Conservation (phyloP, 208 protist species). For the Leishmania turanica region DNA sequence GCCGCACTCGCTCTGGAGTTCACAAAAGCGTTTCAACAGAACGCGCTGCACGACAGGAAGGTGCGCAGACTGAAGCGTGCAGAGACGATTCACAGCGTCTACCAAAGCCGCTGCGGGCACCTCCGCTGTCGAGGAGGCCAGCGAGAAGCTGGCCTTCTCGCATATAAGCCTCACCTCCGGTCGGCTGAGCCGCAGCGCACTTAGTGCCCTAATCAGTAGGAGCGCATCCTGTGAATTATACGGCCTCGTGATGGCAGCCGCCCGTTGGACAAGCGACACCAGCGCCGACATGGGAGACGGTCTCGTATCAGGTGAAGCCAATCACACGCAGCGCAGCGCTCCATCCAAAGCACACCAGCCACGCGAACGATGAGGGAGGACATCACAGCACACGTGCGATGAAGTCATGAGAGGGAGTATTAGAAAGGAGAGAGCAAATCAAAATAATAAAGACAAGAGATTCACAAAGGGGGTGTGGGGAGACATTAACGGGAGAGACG, state of each 20-base stretch:
- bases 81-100: slow-evolving; percentile 52
- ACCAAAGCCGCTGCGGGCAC: slow-evolving; percentile 39
- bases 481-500: background rate
- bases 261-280: slow-evolving; percentile 41
- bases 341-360: background rate
- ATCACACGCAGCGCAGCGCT: background rate
- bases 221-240: slow-evolving; percentile 68
- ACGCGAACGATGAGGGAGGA: background rate
- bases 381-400: background rate
- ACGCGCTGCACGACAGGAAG: slow-evolving; percentile 50
- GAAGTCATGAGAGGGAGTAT: background rate
- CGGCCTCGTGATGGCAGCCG: slow-evolving; percentile 36
- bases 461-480: too few relatives aligned
- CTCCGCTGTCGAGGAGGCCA: slow-evolving; percentile 42
- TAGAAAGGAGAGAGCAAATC: background rate
- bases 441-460: background rate
- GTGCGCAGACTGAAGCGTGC: slow-evolving; percentile 41
- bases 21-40: slow-evolving; percentile 48
- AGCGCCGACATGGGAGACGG: slow-evolving; percentile 9
- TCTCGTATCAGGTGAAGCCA: background rate
- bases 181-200: slow-evolving; percentile 38
- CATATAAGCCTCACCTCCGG: slow-evolving; percentile 45
- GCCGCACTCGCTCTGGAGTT: slow-evolving; percentile 19
- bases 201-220: slow-evolving; percentile 52
- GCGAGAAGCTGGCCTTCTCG: slow-evolving; percentile 61